Evolutionary conservation across 371 early-diverging fungal genomes (phyloP).

Genomic region (Mucor irregularis): DNA sequence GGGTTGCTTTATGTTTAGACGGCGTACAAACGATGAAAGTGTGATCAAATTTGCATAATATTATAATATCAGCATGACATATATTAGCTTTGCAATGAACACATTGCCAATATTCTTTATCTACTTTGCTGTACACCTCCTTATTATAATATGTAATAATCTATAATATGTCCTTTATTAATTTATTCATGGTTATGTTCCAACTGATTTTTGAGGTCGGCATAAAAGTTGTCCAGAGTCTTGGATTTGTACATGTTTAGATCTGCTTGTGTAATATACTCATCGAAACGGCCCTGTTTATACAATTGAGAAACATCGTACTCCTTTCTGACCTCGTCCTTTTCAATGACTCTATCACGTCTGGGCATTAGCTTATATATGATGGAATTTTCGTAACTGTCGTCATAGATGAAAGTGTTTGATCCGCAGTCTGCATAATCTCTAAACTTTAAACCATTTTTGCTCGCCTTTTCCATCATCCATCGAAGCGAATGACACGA

Average conservation of each 20-base stretch:
- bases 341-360: constrained; percentile 31
- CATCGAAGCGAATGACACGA: constrained; percentile 33
- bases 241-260: constrained; percentile 30
- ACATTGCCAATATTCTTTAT: too few relatives aligned
- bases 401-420: constrained; percentile 23
- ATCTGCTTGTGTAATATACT: constrained; percentile 20
- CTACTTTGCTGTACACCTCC: too few relatives aligned
- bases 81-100: too few relatives aligned
- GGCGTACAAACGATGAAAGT: too few relatives aligned
- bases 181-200: too few relatives aligned
- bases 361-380: constrained; percentile 33
- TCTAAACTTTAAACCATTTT: constrained; percentile 31
- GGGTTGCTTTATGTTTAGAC: too few relatives aligned
- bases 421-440: constrained; percentile 9
- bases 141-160: too few relatives aligned
- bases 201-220: too few relatives aligned
- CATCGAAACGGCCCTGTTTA: constrained; percentile 18
- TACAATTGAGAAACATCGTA: constrained; percentile 13
- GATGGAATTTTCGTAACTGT: constrained; percentile 25
- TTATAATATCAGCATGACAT: too few relatives aligned
- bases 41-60: too few relatives aligned
- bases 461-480: constrained; percentile 37
- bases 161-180: too few relatives aligned
- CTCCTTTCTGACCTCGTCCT: not conserved
- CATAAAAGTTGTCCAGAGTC: constrained; percentile 16